Conservation (phyloP, 2,329 filamentous ascomycete genomes). For the Pseudogymnoascus sp. region DNA sequence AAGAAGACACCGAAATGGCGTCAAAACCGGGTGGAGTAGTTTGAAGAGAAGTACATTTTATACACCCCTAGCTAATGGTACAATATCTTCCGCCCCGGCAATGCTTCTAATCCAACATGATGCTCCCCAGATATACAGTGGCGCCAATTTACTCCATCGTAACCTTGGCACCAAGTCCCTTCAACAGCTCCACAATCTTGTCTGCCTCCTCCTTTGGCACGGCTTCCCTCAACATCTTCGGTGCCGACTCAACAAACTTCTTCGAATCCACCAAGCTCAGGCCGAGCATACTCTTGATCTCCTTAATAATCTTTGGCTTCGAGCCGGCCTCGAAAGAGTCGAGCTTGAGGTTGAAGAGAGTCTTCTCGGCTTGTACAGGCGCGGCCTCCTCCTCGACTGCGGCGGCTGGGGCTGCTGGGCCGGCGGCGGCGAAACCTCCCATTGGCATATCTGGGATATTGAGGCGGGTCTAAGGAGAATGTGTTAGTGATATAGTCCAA, state of each 20-base stretch:
- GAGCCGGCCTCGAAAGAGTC: conserved; percentile 76
- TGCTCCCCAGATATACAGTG: conserved; percentile 4
- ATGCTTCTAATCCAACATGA: conserved; percentile 14
- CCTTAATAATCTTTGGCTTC: conserved; percentile 99
- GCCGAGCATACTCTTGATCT: conserved; percentile 93
- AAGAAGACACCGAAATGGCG: not conserved
- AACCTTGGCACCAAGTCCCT: conserved; percentile 83
- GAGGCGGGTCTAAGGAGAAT: conserved; percentile 61
- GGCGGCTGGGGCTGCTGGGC: conserved; percentile 53
- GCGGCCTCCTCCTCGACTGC: conserved; percentile 81
- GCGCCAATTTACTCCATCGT: conserved; percentile 57
- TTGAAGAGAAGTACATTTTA: conserved; percentile 22
- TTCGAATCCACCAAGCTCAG: conserved; percentile 97
- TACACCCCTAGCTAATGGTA: conserved; percentile 30
- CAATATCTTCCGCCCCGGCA: conserved; percentile 20
- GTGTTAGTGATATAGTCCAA: conserved; percentile 9
- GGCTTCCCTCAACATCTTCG: conserved; percentile 98
- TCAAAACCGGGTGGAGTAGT: not conserved
- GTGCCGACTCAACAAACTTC: conserved; percentile 98
- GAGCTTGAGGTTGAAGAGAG: conserved; percentile 93
- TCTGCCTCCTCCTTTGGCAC: conserved; percentile 98
- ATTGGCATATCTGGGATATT: conserved; percentile 98
- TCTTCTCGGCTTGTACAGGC: conserved; percentile 87
- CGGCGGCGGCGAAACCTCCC: conserved; percentile 70
- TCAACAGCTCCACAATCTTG: conserved; percentile 94